These are phyloP conservation scores for Raffaelea albimanens DNA, from an alignment of 2,329 filamentous ascomycete genomes.

Conservation along the genomic window DNA sequence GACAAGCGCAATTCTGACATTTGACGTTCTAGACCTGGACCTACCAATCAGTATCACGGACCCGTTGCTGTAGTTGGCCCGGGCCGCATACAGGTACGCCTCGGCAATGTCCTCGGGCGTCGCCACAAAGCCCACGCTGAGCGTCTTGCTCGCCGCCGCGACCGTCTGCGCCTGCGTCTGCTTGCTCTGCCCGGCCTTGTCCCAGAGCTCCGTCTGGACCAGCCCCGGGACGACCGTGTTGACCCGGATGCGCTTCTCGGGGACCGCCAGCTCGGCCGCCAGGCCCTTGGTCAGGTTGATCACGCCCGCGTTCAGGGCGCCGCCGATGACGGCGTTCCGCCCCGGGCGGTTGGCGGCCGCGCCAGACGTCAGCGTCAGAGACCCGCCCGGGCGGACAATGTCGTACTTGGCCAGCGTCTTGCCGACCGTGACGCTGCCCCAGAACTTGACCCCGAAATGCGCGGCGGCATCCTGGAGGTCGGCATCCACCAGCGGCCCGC, in stretches of 20 bases:
- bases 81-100: slow-evolving; percentile 18
- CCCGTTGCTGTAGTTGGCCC: slow-evolving; percentile 20
- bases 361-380: slow-evolving; percentile 27
- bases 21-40: not conserved
- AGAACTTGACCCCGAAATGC: slow-evolving; percentile 30
- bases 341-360: slow-evolving; percentile 22
- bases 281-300: slow-evolving; percentile 19
- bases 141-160: slow-evolving; percentile 11
- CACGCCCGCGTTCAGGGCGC: slow-evolving; percentile 21
- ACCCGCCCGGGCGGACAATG: slow-evolving; percentile 24
- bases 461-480: slow-evolving; percentile 23
- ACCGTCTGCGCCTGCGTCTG: slow-evolving; percentile 18
- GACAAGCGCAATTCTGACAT: no score
- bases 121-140: slow-evolving; percentile 19
- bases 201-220: slow-evolving; percentile 22
- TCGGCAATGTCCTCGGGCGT: slow-evolving; percentile 18
- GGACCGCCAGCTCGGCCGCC: slow-evolving; percentile 16
- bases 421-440: slow-evolving; percentile 25
- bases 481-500: slow-evolving; percentile 22
- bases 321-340: slow-evolving; percentile 22
- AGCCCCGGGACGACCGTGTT: slow-evolving; percentile 23
- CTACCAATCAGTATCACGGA: slow-evolving; percentile 17
- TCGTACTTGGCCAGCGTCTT: slow-evolving; percentile 26
- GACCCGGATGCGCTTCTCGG: slow-evolving; percentile 18
- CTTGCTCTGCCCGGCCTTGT: slow-evolving; percentile 19